Percentiles rank a stretch among this genome's conserved stretches.
phyloP scores from a whole-genome alignment of 2,329 filamentous ascomycete species.

The Tolypocladium sp. region DNA sequence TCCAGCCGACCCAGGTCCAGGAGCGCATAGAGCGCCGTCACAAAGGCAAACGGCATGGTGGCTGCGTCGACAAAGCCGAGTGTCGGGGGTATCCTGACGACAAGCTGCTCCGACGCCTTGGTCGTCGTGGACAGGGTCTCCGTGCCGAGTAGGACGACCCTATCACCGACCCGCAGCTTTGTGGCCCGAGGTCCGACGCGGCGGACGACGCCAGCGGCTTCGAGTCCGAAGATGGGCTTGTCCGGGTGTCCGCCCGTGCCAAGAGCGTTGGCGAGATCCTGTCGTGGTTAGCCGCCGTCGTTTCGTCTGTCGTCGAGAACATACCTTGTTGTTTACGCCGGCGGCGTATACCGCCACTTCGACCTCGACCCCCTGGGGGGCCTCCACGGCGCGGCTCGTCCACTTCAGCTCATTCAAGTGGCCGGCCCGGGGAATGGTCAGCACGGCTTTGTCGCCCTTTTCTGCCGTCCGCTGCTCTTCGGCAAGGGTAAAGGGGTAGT shows the following conservation, averaged over 20 bases:
- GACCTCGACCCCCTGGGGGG: conserved; percentile 11
- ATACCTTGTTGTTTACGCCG: conserved; percentile 21
- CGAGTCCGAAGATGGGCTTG: background rate
- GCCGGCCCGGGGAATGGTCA: background rate
- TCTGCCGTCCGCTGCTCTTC: too few relatives aligned
- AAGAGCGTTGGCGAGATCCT: background rate
- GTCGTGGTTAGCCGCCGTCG: background rate
- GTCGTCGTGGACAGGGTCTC: background rate
- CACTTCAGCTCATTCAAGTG: background rate
- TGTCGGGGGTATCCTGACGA: background rate
- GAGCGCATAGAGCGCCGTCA: background rate
- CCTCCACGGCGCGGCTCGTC: background rate
- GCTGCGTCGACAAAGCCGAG: background rate
- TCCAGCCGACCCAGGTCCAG: too few relatives aligned
- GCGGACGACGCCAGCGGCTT: background rate
- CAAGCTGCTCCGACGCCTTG: background rate
- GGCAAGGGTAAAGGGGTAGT: too few relatives aligned
- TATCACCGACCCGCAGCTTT: background rate
- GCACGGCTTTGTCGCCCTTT: too few relatives aligned
- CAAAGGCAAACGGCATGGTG: background rate
- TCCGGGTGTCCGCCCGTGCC: background rate
- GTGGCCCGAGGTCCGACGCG: background rate
- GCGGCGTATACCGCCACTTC: conserved; percentile 22
- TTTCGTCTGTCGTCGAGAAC: background rate
- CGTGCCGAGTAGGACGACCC: background rate